Conservation (phyloP, 1,284 basidiomycete species). For the Apiotrichum laibachii region DNA sequence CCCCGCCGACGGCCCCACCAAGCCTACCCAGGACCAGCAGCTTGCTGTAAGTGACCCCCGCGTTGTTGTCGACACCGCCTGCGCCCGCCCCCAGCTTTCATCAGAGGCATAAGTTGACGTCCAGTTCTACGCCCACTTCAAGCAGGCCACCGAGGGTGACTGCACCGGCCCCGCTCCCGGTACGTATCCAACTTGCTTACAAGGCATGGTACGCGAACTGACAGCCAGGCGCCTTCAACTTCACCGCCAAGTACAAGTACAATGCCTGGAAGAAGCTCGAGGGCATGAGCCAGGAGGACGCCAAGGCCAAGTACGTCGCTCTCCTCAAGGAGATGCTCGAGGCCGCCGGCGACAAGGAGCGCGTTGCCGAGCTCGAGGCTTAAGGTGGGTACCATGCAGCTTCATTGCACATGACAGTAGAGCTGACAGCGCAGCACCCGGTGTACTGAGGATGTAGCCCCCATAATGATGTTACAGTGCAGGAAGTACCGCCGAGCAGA, state of each 20-base stretch:
- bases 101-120: background rate
- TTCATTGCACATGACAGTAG: too few relatives aligned
- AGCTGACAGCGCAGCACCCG: background rate
- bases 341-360: constrained; percentile 57
- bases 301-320: constrained; percentile 68
- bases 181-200: constrained; percentile 13
- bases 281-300: constrained; percentile 68
- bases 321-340: constrained; percentile 66
- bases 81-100: too few relatives aligned
- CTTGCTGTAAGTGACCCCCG: constrained; percentile 58
- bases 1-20: constrained; percentile 75
- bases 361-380: constrained; percentile 62
- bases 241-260: constrained; percentile 54
- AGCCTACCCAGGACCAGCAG: constrained; percentile 72
- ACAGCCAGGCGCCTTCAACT: constrained; percentile 42
- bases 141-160: constrained; percentile 77
- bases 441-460: too few relatives aligned
- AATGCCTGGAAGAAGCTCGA: constrained; percentile 81
- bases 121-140: constrained; percentile 89
- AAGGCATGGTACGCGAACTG: background rate
- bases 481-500: background rate
- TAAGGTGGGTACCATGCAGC: constrained; percentile 11
- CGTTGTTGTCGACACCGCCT: too few relatives aligned
- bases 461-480: too few relatives aligned
- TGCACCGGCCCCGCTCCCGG: constrained; percentile 44